phyloP scores from a whole-genome alignment of 768 basidiomycete species.

The Leucocoprinus birnbaumii region DNA sequence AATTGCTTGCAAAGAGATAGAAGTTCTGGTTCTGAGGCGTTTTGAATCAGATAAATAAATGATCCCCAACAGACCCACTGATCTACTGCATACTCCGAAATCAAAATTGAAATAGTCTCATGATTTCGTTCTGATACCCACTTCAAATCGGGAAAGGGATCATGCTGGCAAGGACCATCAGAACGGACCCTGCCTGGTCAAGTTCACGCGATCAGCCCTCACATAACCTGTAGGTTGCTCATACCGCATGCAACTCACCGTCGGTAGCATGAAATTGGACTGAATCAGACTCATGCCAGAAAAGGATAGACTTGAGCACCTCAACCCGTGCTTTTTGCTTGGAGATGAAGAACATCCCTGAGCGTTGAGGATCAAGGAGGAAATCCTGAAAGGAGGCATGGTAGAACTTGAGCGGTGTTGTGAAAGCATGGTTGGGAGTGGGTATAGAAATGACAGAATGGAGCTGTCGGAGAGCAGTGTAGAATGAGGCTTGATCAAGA shows the following conservation, averaged over 20 bases:
- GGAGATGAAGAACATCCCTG: not conserved
- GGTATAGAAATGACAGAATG: not conserved
- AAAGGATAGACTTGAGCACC: not conserved
- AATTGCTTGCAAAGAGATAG: no score
- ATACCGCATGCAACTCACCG: not conserved
- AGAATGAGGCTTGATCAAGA: not conserved
- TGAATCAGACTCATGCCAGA: not conserved
- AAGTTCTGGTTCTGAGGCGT: no score
- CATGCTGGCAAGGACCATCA: no score
- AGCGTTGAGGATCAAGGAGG: not conserved
- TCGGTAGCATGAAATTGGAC: not conserved
- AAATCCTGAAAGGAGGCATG: slow-evolving; percentile 5
- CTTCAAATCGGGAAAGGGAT: no score
- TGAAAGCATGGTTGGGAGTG: not conserved
- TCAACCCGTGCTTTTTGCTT: not conserved
- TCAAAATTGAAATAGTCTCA: no score
- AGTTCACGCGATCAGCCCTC: not conserved
- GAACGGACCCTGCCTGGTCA: not conserved
- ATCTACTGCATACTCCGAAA: no score
- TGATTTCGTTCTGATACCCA: no score
- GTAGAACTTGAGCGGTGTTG: not conserved
- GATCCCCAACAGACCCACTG: no score
- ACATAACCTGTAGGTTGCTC: not conserved
- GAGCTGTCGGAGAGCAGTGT: not conserved
- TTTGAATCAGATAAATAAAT: no score